These are phyloP conservation scores for Begonia loranthoides DNA, from an alignment of 306 rosid genomes.

Conservation along the genomic window DNA sequence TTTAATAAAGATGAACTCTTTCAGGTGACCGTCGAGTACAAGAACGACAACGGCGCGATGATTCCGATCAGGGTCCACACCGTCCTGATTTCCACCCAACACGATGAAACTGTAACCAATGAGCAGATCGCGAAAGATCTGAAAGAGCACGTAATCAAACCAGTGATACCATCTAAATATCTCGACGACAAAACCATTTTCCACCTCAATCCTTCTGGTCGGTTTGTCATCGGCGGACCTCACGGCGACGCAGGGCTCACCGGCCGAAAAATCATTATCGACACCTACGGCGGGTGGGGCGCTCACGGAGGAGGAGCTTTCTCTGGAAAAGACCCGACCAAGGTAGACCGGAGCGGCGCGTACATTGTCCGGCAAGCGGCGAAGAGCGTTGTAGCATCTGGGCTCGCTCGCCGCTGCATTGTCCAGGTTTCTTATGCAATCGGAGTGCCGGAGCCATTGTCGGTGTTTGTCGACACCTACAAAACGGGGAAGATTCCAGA, in stretches of 20 bases:
- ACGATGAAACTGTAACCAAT: slow-evolving; percentile 11
- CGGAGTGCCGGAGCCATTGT: slow-evolving; percentile 15
- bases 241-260: slow-evolving; percentile 16
- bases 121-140: slow-evolving; percentile 13
- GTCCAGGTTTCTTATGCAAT: slow-evolving; percentile 23
- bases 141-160: slow-evolving; percentile 18
- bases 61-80: slow-evolving; percentile 14
- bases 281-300: slow-evolving; percentile 19
- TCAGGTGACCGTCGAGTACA: slow-evolving; percentile 13
- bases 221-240: slow-evolving; percentile 21
- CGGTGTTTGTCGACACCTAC: slow-evolving; percentile 16
- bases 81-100: slow-evolving; percentile 17
- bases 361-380: slow-evolving; percentile 17
- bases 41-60: slow-evolving; percentile 13
- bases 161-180: slow-evolving; percentile 12
- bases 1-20: too few relatives aligned
- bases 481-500: slow-evolving; percentile 16
- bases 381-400: slow-evolving; percentile 11
- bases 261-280: slow-evolving; percentile 15
- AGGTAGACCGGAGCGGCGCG: slow-evolving; percentile 17
- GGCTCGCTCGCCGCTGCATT: slow-evolving; percentile 15
- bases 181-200: slow-evolving; percentile 14
- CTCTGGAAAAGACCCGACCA: slow-evolving; percentile 16
- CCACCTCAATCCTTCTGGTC: slow-evolving; percentile 18
- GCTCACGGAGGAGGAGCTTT: slow-evolving; percentile 19